phyloP scores from a whole-genome alignment of 2,329 filamentous ascomycete species.

The Colletotrichum endophyticum region DNA sequence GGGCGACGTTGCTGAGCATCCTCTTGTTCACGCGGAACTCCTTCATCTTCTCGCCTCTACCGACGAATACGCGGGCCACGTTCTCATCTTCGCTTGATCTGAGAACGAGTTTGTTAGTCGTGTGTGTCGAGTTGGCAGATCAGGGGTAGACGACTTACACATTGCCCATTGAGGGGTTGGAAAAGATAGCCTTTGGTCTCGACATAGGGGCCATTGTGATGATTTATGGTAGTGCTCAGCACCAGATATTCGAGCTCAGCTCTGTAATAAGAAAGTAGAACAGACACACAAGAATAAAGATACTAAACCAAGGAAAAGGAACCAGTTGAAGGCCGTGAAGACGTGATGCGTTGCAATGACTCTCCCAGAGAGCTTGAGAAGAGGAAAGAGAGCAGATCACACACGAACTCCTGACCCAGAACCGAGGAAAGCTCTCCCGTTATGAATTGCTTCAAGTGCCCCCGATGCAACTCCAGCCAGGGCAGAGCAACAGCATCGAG shows the following conservation, averaged over 20 bases:
- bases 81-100: constrained; percentile 13
- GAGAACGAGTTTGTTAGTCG: not conserved
- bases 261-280: not conserved
- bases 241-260: constrained; percentile 12
- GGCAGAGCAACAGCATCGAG: constrained; percentile 9
- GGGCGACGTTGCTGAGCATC: constrained; percentile 50
- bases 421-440: constrained; percentile 7
- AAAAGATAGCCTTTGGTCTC: constrained; percentile 19
- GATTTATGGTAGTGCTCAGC: constrained; percentile 6
- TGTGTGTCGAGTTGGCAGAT: not conserved
- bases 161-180: not conserved
- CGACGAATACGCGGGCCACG: constrained; percentile 43
- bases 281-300: not conserved
- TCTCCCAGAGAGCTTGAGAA: constrained; percentile 22
- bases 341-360: constrained; percentile 3
- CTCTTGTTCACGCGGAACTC: constrained; percentile 48
- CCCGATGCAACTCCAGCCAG: not conserved
- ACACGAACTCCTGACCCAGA: not conserved
- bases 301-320: not conserved
- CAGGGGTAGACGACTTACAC: constrained; percentile 9
- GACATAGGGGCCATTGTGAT: constrained; percentile 13
- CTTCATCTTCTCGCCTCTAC: constrained; percentile 37
- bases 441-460: constrained; percentile 13
- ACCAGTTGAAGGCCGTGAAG: not conserved
- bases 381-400: not conserved